Evolutionary conservation across 176 grass and related monocot species (phyloP), one percentile per base, ranked within the genome.

Genomic region (Carex cristatella): DNA sequence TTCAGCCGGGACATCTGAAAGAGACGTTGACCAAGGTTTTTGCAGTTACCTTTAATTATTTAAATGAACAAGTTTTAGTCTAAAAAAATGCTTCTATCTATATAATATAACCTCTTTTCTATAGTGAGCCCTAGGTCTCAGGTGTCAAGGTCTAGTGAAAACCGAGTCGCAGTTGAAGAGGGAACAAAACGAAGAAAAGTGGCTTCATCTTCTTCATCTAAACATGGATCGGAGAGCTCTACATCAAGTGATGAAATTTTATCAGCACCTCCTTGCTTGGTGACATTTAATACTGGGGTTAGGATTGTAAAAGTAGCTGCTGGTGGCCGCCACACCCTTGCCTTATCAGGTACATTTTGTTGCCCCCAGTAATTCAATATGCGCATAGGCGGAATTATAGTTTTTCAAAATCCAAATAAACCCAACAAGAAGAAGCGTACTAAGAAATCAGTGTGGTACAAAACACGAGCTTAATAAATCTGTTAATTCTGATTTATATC

Each of bases 261-360:
- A 84, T 99, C 93, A 58, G 91, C 93, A 16, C 93, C 91, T 61
- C 97, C 93, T 28, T 99, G 97, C 35, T 60, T 99, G 56, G 93
- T 99, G 66, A 87, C 88, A 84, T 94, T 99, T 87, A 96, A 88
- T 85, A 85, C 89, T 5, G 97, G 91, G 73, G 90, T 99, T 44
- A 94, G 74, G 67, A 92, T 99, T 85, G 54, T 69, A 10, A 74
- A 82, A 84, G 97, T 99, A 85, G 97, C 97, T 72, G 93, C 97
- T 55, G 97, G 97, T 92, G 97, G 97, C 77, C 93, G 97, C 19
- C 97, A 99, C 87, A 99, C 97, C 56, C 84, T 99, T 82, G 97
- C 93, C 75, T 77, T 99, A 72, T 99, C 97, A 89, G 97, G 97
- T 99, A 96, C 88, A 53, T 74, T 83, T 68, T 66, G 71, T 89